Evolutionary conservation across 176 grass and related monocot genomes (phyloP).

Genomic region (maize (Zea mays)): Zm-B73-REFERENCE-NAM-5.0 NC_050098.1:11214001-11214500

Average conservation of each 20-base stretch:
- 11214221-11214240: conserved; percentile 92
- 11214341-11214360: not conserved
- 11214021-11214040: conserved; percentile 41
- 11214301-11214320: conserved; percentile 96
- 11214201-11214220: conserved; percentile 93
- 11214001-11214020: conserved; percentile 43
- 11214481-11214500: conserved; percentile 56
- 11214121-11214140: conserved; percentile 78
- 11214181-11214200: conserved; percentile 90
- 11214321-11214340: not conserved
- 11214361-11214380: not conserved
- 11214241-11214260: conserved; percentile 90
- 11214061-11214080: not conserved
- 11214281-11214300: conserved; percentile 89
- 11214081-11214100: conserved; percentile 64
- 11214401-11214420: conserved; percentile 33
- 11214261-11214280: conserved; percentile 88
- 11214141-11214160: conserved; percentile 91
- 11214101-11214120: conserved; percentile 92
- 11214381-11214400: not conserved
- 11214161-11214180: conserved; percentile 78
- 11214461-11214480: conserved; percentile 64
- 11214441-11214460: conserved; percentile 79
- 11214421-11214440: conserved; percentile 75
- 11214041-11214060: conserved; percentile 14